phyloP scores from a whole-genome alignment of 228 moss, liverwort and hornwort genomes.

The Sphagnum magellanicum region DNA sequence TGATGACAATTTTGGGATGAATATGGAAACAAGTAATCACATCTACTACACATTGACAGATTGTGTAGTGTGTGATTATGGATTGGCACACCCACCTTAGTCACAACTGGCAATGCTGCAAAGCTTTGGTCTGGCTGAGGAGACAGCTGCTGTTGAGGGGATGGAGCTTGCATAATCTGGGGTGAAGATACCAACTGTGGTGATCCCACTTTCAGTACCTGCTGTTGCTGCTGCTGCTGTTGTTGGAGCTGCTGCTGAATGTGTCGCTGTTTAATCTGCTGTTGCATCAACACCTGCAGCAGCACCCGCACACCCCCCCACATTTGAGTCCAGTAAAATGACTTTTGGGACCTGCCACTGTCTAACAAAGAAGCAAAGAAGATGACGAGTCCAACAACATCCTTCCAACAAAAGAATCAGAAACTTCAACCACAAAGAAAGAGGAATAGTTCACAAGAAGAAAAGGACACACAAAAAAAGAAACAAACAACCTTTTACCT shows the following conservation, averaged over 20 bases:
- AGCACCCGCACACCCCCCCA: neutral
- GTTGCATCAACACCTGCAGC: conserved; percentile 50
- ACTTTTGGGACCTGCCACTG: no score
- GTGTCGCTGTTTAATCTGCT: conserved; percentile 72
- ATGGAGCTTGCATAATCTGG: conserved; percentile 80
- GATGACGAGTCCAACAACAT: no score
- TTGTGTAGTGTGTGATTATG: no score
- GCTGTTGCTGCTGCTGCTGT: conserved; percentile 61
- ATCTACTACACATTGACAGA: no score
- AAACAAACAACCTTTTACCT: conserved; percentile 17
- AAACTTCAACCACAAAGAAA: no score
- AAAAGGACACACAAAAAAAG: neutral
- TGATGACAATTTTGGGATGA: neutral
- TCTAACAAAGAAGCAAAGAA: no score
- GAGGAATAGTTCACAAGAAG: neutral
- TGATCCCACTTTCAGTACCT: conserved; percentile 69
- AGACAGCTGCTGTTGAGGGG: conserved; percentile 92
- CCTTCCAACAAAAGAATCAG: no score
- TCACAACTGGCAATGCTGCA: conserved; percentile 6
- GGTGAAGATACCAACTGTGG: conserved; percentile 89
- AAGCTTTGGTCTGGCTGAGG: conserved; percentile 86
- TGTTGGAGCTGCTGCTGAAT: conserved; percentile 30
- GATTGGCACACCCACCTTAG: no score
- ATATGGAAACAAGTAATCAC: no score
- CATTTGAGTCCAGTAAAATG: neutral